Percentiles rank a stretch among this genome's conserved stretches.
Conservation (phyloP, 2,329 filamentous ascomycete genomes). For the Calonectria naviculata region DNA sequence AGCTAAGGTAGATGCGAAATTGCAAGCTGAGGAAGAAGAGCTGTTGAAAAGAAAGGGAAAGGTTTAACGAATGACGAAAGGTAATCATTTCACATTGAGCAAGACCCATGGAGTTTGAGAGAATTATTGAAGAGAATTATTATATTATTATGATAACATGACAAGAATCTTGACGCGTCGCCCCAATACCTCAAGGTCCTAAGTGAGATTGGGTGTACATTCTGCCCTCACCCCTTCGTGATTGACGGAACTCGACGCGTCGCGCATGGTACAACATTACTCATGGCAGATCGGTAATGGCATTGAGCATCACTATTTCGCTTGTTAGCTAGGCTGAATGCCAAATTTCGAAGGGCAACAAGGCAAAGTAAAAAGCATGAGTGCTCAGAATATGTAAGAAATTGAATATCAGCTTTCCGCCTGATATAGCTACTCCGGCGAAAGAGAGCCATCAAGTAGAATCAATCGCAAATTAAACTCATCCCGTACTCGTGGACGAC, state of each 20-base stretch:
- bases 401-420: conserved; percentile 84
- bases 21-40: conserved; percentile 76
- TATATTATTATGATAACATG: background rate
- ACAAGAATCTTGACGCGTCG: background rate
- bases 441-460: conserved; percentile 81
- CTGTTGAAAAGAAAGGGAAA: conserved; percentile 68
- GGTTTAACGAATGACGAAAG: conserved; percentile 35
- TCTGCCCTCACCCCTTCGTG: no score
- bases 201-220: no score
- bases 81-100: background rate
- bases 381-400: conserved; percentile 99
- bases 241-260: background rate
- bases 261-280: background rate
- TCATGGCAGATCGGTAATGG: background rate
- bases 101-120: background rate
- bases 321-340: conserved; percentile 39
- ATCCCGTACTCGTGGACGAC: conserved; percentile 68
- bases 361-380: conserved; percentile 26
- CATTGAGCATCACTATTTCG: conserved; percentile 29
- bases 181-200: no score
- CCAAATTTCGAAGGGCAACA: conserved; percentile 30
- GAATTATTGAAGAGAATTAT: background rate
- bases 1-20: conserved; percentile 76
- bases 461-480: conserved; percentile 99
- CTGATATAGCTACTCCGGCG: conserved; percentile 90